Evolutionary conservation across 352 stramenopile species (phyloP).

Genomic region (Peronospora destructor): DNA sequence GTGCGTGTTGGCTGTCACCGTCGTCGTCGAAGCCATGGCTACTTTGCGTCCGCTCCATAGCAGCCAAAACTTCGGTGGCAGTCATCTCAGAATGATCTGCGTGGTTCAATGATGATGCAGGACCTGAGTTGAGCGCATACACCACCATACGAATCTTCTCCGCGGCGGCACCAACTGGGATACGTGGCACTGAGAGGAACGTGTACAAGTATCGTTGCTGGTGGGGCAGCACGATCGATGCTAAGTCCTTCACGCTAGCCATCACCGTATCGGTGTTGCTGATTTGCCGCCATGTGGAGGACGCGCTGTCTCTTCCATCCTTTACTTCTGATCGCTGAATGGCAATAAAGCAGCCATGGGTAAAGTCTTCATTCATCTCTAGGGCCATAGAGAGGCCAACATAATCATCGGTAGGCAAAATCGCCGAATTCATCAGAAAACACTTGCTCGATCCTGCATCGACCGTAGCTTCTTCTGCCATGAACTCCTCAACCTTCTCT

Average conservation of each 20-base stretch:
- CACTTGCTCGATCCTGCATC: conserved; percentile 20
- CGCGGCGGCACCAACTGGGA: conserved; percentile 44
- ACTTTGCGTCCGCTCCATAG: conserved; percentile 55
- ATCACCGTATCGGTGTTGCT: conserved; percentile 79
- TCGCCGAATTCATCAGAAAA: conserved; percentile 29
- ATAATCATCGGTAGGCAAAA: conserved; percentile 44
- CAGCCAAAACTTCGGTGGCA: conserved; percentile 57
- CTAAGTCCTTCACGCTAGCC: conserved; percentile 46
- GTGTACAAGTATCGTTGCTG: conserved; percentile 63
- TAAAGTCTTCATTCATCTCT: conserved; percentile 75
- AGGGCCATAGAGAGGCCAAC: conserved; percentile 78
- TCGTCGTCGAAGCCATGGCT: conserved; percentile 28
- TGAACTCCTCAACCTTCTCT: conserved; percentile 41
- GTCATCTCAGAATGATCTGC: conserved; percentile 73
- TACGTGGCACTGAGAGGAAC: conserved; percentile 76
- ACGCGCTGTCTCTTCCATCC: conserved; percentile 21
- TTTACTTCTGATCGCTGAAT: conserved; percentile 59
- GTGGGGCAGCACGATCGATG: conserved; percentile 12
- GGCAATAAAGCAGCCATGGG: conserved; percentile 67
- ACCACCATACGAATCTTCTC: conserved; percentile 76
- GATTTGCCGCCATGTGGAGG: conserved; percentile 59
- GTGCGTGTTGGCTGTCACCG: conserved; percentile 34
- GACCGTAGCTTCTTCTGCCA: conserved; percentile 28
- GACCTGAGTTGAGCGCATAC: conserved; percentile 45
- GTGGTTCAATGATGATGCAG: conserved; percentile 36